Conservation (phyloP, 805 yeast species). For the Candida manassasensis region DNA sequence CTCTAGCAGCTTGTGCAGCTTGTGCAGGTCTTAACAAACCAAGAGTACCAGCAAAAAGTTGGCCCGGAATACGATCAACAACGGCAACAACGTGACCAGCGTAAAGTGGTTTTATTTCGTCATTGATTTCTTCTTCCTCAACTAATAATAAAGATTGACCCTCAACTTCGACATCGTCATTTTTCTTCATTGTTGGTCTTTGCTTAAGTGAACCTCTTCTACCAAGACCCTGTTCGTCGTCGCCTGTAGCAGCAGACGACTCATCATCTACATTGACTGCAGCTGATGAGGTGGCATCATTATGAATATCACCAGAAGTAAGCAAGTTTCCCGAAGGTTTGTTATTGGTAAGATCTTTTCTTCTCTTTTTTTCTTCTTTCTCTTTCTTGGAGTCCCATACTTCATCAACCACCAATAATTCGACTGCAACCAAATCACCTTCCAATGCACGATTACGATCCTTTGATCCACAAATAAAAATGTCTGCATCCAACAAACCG, state of each 20-base stretch:
- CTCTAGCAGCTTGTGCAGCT: constrained; percentile 77
- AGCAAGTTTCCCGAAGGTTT: constrained; percentile 31
- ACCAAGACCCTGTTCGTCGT: constrained; percentile 35
- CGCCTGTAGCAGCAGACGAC: constrained; percentile 26
- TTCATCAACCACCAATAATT: constrained; percentile 89
- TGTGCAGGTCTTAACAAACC: constrained; percentile 95
- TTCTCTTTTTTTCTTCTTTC: constrained; percentile 93
- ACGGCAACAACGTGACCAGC: constrained; percentile 99
- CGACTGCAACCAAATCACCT: constrained; percentile 95
- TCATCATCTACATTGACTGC: constrained; percentile 20
- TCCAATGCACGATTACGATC: constrained; percentile 97
- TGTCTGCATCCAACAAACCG: constrained; percentile 92
- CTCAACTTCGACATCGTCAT: constrained; percentile 97
- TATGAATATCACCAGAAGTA: constrained; percentile 65
- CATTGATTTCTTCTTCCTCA: constrained; percentile 94
- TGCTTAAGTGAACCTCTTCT: constrained; percentile 91
- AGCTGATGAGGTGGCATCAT: constrained; percentile 68
- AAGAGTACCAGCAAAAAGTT: constrained; percentile 87
- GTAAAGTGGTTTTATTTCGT: constrained; percentile 86
- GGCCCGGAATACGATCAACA: constrained; percentile 95
- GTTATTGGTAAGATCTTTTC: constrained; percentile 57
- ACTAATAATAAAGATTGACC: constrained; percentile 89
- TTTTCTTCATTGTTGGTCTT: constrained; percentile 94
- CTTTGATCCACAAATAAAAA: constrained; percentile 95
- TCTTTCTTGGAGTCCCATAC: constrained; percentile 97